Conservation (phyloP, 2,329 filamentous ascomycete species). For the Aureobasidium musti region DNA sequence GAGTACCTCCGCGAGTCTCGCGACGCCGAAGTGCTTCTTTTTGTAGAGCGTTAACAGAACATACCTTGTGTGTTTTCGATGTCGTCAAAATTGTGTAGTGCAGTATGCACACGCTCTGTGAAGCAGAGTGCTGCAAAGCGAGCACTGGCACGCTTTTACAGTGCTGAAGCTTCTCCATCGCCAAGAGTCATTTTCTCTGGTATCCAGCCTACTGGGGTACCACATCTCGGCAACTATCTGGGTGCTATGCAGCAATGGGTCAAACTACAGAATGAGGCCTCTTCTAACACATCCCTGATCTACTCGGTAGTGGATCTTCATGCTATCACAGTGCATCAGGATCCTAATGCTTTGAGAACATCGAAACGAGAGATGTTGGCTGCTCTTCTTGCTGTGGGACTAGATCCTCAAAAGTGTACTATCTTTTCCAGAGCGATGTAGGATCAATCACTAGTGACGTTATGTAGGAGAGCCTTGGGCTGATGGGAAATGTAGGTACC, state of each 20-base stretch:
- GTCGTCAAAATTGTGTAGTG: not conserved
- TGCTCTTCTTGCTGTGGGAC: slow-evolving; percentile 76
- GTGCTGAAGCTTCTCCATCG: slow-evolving; percentile 10
- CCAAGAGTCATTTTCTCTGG: slow-evolving; percentile 78
- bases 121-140: not conserved
- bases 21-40: not conserved
- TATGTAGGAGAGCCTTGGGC: not conserved
- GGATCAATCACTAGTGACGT: slow-evolving; percentile 36
- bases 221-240: slow-evolving; percentile 93
- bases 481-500: slow-evolving; percentile 56
- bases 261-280: slow-evolving; percentile 67
- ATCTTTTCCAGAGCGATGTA: slow-evolving; percentile 81
- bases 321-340: slow-evolving; percentile 79
- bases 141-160: not conserved
- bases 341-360: slow-evolving; percentile 60
- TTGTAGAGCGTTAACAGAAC: not conserved
- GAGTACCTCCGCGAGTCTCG: not conserved
- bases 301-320: slow-evolving; percentile 94
- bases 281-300: slow-evolving; percentile 62
- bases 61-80: not conserved
- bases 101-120: not conserved
- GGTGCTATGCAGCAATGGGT: slow-evolving; percentile 89
- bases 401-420: slow-evolving; percentile 73
- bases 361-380: slow-evolving; percentile 76
- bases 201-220: slow-evolving; percentile 93